Evolutionary conservation across 2,329 filamentous ascomycete genomes (phyloP).

Genomic region (Malbranchea cinnamomea): DNA sequence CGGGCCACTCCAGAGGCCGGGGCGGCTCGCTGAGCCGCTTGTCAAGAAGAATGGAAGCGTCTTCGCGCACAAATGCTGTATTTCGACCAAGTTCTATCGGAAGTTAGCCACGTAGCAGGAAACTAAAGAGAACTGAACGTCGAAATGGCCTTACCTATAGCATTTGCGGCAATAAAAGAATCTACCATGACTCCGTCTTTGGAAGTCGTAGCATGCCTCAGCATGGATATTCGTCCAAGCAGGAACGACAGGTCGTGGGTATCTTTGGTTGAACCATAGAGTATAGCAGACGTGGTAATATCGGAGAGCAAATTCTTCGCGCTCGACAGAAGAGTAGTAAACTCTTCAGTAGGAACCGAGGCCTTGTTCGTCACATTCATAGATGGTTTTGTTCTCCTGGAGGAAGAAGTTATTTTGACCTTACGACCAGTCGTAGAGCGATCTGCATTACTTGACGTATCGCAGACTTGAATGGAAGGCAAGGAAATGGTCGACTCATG

Average conservation of each 20-base stretch:
- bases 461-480: slow-evolving; percentile 45
- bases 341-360: slow-evolving; percentile 19
- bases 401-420: too few relatives aligned
- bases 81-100: slow-evolving; percentile 25
- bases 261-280: slow-evolving; percentile 25
- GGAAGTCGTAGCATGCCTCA: slow-evolving; percentile 26
- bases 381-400: slow-evolving; percentile 10
- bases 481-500: slow-evolving; percentile 88
- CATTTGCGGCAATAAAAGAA: slow-evolving; percentile 17
- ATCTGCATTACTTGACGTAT: slow-evolving; percentile 12
- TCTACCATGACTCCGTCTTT: slow-evolving; percentile 11
- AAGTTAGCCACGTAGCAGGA: slow-evolving; percentile 2
- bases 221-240: slow-evolving; percentile 27
- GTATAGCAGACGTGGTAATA: slow-evolving; percentile 19
- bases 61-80: slow-evolving; percentile 26
- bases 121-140: too few relatives aligned
- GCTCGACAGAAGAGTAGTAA: slow-evolving; percentile 21
- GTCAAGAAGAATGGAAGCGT: slow-evolving; percentile 28
- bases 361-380: slow-evolving; percentile 13
- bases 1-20: slow-evolving; percentile 37
- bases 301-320: slow-evolving; percentile 20
- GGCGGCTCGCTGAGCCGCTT: slow-evolving; percentile 28
- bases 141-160: slow-evolving; percentile 20
- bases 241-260: slow-evolving; percentile 24
- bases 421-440: too few relatives aligned